Conservation (phyloP, 2,329 filamentous ascomycete species). For the Emericellopsis atlantica region DNA sequence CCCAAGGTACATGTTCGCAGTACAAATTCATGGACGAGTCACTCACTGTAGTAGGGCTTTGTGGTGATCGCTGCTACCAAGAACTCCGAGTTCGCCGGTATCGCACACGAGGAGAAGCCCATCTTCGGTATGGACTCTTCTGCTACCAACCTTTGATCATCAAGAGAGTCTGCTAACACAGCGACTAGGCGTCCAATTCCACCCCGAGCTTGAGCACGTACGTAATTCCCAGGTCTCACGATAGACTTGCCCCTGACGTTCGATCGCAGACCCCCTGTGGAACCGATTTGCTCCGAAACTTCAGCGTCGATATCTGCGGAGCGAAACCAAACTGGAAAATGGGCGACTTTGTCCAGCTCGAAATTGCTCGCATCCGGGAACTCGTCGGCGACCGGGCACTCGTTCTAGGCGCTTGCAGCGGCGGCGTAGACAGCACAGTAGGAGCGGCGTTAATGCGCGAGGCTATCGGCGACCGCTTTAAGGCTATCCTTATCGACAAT, state of each 20-base stretch:
- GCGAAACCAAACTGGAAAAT: slow-evolving; percentile 74
- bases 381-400: slow-evolving; percentile 74
- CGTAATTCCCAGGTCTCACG: background rate
- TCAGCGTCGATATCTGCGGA: slow-evolving; percentile 69
- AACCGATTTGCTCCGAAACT: slow-evolving; percentile 64
- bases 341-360: slow-evolving; percentile 68
- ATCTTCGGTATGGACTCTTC: slow-evolving; percentile 44
- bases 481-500: slow-evolving; percentile 72
- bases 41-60: slow-evolving; percentile 34
- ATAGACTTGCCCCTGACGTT: slow-evolving; percentile 1
- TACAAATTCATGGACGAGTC: background rate
- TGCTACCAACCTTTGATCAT: background rate
- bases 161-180: background rate
- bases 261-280: slow-evolving; percentile 56
- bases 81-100: slow-evolving; percentile 71
- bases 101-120: slow-evolving; percentile 56
- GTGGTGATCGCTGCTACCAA: slow-evolving; percentile 59
- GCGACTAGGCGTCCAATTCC: slow-evolving; percentile 60
- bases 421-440: slow-evolving; percentile 84
- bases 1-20: slow-evolving; percentile 37
- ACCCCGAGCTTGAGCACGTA: slow-evolving; percentile 57
- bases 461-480: slow-evolving; percentile 72
- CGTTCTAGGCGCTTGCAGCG: slow-evolving; percentile 52
- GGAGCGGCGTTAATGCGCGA: slow-evolving; percentile 76
- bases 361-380: slow-evolving; percentile 67